A percentile compares a stretch with the other conserved stretches of the same genome.
phyloP scores from a whole-genome alignment of 2,329 filamentous ascomycete species.

The Neonectria faginata region DNA sequence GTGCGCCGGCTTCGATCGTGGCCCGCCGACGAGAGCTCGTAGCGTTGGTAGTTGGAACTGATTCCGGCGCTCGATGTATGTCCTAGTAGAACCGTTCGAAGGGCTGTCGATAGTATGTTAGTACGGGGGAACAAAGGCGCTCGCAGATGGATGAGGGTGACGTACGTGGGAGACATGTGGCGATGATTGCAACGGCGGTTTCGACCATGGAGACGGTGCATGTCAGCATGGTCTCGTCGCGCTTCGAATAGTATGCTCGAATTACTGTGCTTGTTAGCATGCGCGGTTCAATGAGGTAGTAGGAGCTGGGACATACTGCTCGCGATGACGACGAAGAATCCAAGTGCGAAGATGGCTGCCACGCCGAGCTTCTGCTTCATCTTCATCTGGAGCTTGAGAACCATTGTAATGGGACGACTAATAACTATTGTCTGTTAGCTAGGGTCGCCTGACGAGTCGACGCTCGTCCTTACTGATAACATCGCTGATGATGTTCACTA shows the following conservation, averaged over 20 bases:
- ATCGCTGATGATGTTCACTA: conserved; percentile 40
- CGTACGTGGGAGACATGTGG: conserved; percentile 52
- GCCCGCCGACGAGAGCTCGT: conserved; percentile 39
- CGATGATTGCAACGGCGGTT: conserved; percentile 54
- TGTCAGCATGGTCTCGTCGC: conserved; percentile 52
- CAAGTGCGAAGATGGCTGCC: conserved; percentile 47
- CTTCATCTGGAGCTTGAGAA: conserved; percentile 50
- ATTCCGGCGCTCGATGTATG: conserved; percentile 37
- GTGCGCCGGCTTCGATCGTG: conserved; percentile 36
- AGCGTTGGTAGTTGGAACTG: conserved; percentile 37
- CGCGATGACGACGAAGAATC: conserved; percentile 48
- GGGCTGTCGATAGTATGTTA: conserved; percentile 18
- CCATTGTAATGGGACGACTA: conserved; percentile 51
- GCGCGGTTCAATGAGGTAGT: fast-evolving
- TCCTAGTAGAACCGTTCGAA: conserved; percentile 37
- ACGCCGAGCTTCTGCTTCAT: conserved; percentile 50
- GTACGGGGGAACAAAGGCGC: not conserved
- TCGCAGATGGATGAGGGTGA: not conserved
- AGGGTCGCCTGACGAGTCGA: fast-evolving
- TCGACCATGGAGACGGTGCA: conserved; percentile 55
- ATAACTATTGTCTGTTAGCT: conserved; percentile 41
- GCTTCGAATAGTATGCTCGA: conserved; percentile 50
- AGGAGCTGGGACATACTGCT: conserved; percentile 39
- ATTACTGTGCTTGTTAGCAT: conserved; percentile 41
- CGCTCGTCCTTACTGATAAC: conserved; percentile 30